Conservation (phyloP, 2,329 filamentous ascomycete genomes). For the Colletotrichum orbiculare region DNA sequence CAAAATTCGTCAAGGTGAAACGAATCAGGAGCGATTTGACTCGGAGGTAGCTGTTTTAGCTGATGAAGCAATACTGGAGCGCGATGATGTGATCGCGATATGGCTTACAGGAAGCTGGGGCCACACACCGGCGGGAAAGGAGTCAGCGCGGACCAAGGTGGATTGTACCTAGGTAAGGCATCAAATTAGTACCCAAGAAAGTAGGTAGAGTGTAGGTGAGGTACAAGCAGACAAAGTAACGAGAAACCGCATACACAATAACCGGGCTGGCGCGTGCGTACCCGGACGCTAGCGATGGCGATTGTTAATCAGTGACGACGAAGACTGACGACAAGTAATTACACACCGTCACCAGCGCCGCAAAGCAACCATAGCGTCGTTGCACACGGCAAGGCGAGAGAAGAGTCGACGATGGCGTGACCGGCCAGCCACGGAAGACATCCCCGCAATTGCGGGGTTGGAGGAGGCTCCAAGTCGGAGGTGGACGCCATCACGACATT, state of each 20-base stretch:
- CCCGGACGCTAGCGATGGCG: conserved; percentile 2
- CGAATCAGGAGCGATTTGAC: conserved; percentile 11
- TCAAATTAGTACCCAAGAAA: conserved; percentile 4
- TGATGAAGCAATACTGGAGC: conserved; percentile 37
- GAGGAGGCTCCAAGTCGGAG: conserved; percentile 26
- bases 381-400: conserved; percentile 13
- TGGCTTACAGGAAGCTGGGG: conserved; percentile 31
- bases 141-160: not conserved
- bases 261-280: conserved; percentile 10
- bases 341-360: no score
- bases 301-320: not conserved
- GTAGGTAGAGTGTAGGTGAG: no score
- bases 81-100: conserved; percentile 35
- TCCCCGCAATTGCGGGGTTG: conserved; percentile 34
- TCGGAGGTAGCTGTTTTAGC: conserved; percentile 16
- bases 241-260: conserved; percentile 9
- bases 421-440: conserved; percentile 19
- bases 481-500: conserved; percentile 27
- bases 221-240: not conserved
- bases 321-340: no score
- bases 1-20: conserved; percentile 16
- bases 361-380: no score
- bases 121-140: conserved; percentile 26
- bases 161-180: conserved; percentile 4
- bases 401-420: conserved; percentile 33